These are phyloP conservation scores for Eucalyptus dawsonii DNA, from an alignment of 345 rosid species.

Conservation along the genomic window DNA sequence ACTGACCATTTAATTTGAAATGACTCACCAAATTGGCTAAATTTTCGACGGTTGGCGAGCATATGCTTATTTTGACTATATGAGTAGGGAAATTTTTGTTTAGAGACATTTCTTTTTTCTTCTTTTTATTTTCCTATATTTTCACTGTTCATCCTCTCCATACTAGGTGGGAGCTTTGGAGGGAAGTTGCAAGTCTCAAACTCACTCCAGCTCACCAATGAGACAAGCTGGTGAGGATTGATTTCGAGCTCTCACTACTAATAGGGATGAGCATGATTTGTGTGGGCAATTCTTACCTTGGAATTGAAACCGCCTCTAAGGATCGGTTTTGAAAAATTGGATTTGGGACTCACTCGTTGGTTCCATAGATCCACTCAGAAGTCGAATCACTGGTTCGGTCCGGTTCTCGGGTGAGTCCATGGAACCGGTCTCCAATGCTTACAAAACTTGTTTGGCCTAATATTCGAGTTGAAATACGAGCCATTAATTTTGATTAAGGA, in stretches of 20 bases:
- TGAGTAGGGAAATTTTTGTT: neutral
- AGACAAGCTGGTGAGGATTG: conserved; percentile 47
- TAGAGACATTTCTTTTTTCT: too few relatives aligned
- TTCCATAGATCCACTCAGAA: too few relatives aligned
- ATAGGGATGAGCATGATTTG: too few relatives aligned
- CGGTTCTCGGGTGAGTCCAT: accelerated
- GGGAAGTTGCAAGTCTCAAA: neutral
- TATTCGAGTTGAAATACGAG: accelerated
- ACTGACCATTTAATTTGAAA: too few relatives aligned
- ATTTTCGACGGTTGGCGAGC: accelerated
- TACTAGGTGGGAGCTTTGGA: neutral
- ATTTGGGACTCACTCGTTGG: too few relatives aligned
- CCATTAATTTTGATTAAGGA: too few relatives aligned
- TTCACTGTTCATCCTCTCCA: neutral
- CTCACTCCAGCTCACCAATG: neutral
- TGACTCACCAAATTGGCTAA: too few relatives aligned
- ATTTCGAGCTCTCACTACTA: conserved; percentile 22
- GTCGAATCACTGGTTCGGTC: accelerated
- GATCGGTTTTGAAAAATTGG: accelerated
- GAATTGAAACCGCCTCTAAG: accelerated
- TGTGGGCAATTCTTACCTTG: accelerated
- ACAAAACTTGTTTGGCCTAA: accelerated
- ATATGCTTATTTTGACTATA: neutral
- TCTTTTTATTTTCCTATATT: too few relatives aligned
- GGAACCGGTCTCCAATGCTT: too few relatives aligned